Conservation (phyloP, 495 filamentous ascomycete species). For the Aspergillus sparsus region DNA sequence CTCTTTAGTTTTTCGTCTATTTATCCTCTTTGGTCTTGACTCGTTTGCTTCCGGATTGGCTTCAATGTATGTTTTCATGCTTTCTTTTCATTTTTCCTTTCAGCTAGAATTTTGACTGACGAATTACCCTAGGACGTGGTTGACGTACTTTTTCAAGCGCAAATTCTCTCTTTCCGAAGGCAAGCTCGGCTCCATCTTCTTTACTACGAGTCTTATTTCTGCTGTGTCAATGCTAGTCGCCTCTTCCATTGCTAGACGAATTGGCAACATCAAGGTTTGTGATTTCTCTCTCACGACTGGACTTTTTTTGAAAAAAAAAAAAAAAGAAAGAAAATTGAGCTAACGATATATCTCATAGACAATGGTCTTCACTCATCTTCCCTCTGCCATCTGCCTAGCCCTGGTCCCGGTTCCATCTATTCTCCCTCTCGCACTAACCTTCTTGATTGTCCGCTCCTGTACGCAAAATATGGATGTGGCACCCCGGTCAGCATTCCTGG, state of each 20-base stretch:
- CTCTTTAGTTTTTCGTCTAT: constrained; percentile 66
- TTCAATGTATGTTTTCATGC: constrained; percentile 51
- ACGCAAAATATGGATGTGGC: constrained; percentile 81
- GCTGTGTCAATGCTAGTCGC: constrained; percentile 71
- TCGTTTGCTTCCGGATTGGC: constrained; percentile 78
- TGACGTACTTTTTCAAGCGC: constrained; percentile 74
- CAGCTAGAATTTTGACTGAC: background rate
- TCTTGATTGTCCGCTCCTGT: constrained; percentile 70
- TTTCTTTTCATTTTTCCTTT: background rate
- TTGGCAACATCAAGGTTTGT: constrained; percentile 69
- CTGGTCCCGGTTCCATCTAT: constrained; percentile 63
- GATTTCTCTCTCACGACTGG: background rate
- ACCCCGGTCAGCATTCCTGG: constrained; percentile 77
- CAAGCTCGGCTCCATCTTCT: constrained; percentile 70
- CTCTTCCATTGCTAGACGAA: constrained; percentile 70
- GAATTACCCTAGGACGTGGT: constrained; percentile 52
- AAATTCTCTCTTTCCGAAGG: constrained; percentile 73
- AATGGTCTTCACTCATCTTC: constrained; percentile 86
- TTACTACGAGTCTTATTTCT: constrained; percentile 63
- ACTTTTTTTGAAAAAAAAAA: too few relatives aligned
- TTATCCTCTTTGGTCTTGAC: constrained; percentile 76
- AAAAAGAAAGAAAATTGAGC: background rate
- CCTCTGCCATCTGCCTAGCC: constrained; percentile 70
- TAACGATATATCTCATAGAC: constrained; percentile 43
- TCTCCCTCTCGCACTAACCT: constrained; percentile 57